Percentiles rank a stretch among this genome's conserved stretches.
Evolutionary conservation across 805 yeast species (phyloP).

Genomic region (Wickerhamiella qilinensis): DNA sequence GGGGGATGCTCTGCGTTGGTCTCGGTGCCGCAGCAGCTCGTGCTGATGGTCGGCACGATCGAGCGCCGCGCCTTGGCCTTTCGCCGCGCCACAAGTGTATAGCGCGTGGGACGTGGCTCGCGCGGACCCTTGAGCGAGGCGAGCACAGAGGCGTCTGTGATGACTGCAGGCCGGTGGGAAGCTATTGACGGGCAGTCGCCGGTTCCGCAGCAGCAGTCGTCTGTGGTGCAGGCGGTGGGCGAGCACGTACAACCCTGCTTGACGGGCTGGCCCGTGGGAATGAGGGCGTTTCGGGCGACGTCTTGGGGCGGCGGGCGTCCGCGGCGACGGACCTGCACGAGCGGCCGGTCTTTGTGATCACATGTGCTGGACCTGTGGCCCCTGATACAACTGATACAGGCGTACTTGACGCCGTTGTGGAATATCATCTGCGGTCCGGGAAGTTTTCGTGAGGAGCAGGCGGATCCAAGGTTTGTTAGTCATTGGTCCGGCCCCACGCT

Average conservation of each 20-base stretch:
- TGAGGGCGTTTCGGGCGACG: constrained; percentile 37
- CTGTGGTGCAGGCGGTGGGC: constrained; percentile 23
- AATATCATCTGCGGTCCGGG: constrained; percentile 3
- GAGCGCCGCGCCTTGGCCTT: constrained; percentile 6
- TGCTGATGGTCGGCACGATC: background rate
- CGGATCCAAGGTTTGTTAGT: background rate
- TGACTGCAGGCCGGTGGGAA: background rate
- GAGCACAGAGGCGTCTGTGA: background rate
- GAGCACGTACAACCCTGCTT: constrained; percentile 20
- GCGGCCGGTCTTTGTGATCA: constrained; percentile 60
- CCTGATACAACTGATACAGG: constrained; percentile 45
- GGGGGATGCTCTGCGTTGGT: background rate
- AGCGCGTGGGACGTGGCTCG: background rate
- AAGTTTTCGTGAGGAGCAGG: background rate
- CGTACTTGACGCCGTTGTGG: constrained; percentile 12
- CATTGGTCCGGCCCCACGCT: background rate
- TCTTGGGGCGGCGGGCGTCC: constrained; percentile 66
- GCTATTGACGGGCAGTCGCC: background rate
- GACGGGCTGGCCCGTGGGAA: background rate
- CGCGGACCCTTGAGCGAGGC: constrained; percentile 3
- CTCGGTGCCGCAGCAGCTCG: no score
- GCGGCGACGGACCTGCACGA: constrained; percentile 74
- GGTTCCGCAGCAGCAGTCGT: background rate
- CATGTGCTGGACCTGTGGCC: constrained; percentile 88
- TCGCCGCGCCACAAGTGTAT: background rate